These are phyloP conservation scores for Bruguiera sexangula DNA, from an alignment of 345 rosid genomes.

Conservation along the genomic window DNA sequence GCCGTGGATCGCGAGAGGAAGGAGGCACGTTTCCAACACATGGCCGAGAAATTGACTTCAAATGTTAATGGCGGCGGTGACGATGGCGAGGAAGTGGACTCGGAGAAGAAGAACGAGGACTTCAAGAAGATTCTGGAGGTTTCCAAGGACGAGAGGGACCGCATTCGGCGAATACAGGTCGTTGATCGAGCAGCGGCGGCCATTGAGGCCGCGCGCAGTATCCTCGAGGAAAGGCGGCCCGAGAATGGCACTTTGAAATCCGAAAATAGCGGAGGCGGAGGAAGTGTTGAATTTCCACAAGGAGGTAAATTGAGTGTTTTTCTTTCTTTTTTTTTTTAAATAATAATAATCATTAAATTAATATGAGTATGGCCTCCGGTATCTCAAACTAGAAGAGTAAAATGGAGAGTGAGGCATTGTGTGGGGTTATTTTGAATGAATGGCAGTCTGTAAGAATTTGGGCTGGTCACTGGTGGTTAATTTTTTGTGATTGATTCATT, in stretches of 20 bases:
- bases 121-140: conserved; percentile 66
- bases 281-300: background rate
- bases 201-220: conserved; percentile 66
- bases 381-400: too few relatives aligned
- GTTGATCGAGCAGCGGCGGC: conserved; percentile 85
- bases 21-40: conserved; percentile 53
- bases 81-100: conserved; percentile 19
- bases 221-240: conserved; percentile 41
- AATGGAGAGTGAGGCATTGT: too few relatives aligned
- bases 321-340: too few relatives aligned
- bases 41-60: conserved; percentile 30
- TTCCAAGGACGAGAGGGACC: conserved; percentile 71
- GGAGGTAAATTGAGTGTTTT: too few relatives aligned
- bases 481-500: background rate
- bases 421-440: too few relatives aligned
- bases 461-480: background rate
- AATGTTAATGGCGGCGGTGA: background rate
- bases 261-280: background rate
- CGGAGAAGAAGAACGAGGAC: conserved; percentile 73
- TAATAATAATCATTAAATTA: too few relatives aligned
- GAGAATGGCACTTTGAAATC: conserved; percentile 9
- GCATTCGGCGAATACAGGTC: conserved; percentile 76
- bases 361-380: too few relatives aligned
- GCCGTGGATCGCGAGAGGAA: conserved; percentile 71
- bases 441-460: background rate